phyloP scores from a whole-genome alignment of 371 early-diverging fungal species.

The Saksenaea oblongispora region DNA sequence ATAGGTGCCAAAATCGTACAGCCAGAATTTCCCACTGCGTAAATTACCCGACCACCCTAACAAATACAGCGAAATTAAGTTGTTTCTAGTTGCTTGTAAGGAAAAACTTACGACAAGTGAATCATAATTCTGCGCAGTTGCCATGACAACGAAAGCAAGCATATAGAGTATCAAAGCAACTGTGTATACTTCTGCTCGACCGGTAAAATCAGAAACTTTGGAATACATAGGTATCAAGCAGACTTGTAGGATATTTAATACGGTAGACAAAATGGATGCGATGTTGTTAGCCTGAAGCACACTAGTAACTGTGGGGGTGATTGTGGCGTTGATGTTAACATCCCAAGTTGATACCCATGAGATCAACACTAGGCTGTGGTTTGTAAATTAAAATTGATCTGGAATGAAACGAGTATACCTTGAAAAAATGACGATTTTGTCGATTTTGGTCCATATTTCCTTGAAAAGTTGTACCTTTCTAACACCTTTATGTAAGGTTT shows the following conservation, averaged over 20 bases:
- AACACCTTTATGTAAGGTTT: slow-evolving; percentile 14
- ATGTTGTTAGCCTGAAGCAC: slow-evolving; percentile 15
- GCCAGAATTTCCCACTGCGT: slow-evolving; percentile 43
- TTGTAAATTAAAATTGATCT: neutral
- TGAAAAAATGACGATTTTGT: slow-evolving; percentile 17
- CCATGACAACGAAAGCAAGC: slow-evolving; percentile 19
- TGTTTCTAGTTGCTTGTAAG: no score
- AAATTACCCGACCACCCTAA: slow-evolving; percentile 40
- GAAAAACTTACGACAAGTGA: slow-evolving; percentile 22
- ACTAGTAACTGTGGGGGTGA: slow-evolving; percentile 7
- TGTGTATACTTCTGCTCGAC: slow-evolving; percentile 21
- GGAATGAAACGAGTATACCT: slow-evolving; percentile 14
- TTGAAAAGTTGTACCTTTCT: slow-evolving; percentile 28
- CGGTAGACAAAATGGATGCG: slow-evolving; percentile 10
- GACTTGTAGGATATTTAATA: slow-evolving; percentile 20
- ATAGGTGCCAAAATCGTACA: slow-evolving; percentile 38
- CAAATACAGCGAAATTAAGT: neutral
- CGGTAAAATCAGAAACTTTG: slow-evolving; percentile 31
- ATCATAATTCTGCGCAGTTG: slow-evolving; percentile 20
- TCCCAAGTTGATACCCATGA: slow-evolving; percentile 24
- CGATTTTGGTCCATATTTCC: slow-evolving; percentile 24
- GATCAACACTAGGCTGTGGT: slow-evolving; percentile 20
- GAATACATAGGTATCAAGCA: slow-evolving; percentile 29
- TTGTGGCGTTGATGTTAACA: slow-evolving; percentile 7
- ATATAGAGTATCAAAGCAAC: slow-evolving; percentile 18